Base-by-base conservation (phyloP, 805 yeast genomes). In the Wickerhamomyces subpelliculosus region DNA sequence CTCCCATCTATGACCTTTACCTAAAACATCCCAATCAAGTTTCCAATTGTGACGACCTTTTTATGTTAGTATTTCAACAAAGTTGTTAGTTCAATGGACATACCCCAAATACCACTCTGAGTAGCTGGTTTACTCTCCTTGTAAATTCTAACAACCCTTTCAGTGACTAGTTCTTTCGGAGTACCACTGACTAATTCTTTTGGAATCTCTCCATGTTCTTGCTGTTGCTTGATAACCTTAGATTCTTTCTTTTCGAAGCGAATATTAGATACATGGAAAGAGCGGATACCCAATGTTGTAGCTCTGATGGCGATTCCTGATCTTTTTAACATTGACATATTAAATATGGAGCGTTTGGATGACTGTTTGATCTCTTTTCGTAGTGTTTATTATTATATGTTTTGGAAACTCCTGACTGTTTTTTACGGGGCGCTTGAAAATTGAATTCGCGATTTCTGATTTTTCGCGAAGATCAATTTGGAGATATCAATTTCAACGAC, bases 1-100 rank as follows among this genome's bases (percentile, higher is more conserved):
- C 57, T 85, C 95, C 95, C 95, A 85, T 57, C 93, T 68, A 67
- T 85, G 78, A 18, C 83, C 85, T 53, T 80, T 76, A 32, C 78
- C 78, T 40, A 80, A 64, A 30, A 84, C 73, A 55, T 86, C 95
- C 90, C 93, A 85, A 61, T 85, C 94, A 40, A 85, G 55, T 52
- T 75, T 78, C 95, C 95, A 85, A 52, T 74, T 71, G 51, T 67
- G 64, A 40, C 61, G 59, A 24, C 48, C 51, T 38, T 14, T 14
- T 9, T 8, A 11, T 16, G 21, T 28, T 23, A 28, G 28, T 28
- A 21, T 10, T 13, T 16, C 20, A 5, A 27, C 8, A 13, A 28
- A 25, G 20, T 9, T n/a, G 27, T 25, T 25, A 25, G 16, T 11
- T 5, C 4, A 13, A 18, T 8, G 5, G 10, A 41, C 53, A 24